Base-by-base conservation (phyloP, 345 rosid species). In the Corchorus capsularis region DNA sequence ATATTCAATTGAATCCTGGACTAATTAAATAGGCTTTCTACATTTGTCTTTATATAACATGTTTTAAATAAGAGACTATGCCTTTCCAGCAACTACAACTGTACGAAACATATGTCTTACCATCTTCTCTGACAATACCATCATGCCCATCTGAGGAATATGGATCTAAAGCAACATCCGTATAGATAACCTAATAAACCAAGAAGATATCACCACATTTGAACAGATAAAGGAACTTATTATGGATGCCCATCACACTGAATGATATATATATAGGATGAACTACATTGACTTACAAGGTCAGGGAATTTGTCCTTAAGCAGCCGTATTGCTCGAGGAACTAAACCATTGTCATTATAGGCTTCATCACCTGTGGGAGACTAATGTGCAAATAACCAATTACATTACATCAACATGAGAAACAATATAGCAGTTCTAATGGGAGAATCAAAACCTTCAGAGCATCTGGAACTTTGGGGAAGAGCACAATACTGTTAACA, bases 401-500 rank as follows among this genome's bases (percentile, higher is more conserved):
- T 50, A 65, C 47, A 69, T 54, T 66, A 64, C 39, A 71, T 61
- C 22, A 71, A 50, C 49, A 43, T 57, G 7, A 13, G 50, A 15
- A 52, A 43, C 45, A 77, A 68, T 61, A 75, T 66, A 43, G 47
- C 13, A 73, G 76, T 46, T 60, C 35, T 41, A 66, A 34, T 78
- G 61, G 32, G 73, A 78, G 75, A 73, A 75, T 27, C 27, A 70
- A 80, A 78, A 90, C 99, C 99, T 95, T 95, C 74, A 95, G 73
- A 74, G 89, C 98, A 82, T 95, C 99, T 0, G 98, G 99, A 78
- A 95, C 92, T 90, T 95, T 95, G 72, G 99, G 99, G 79, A 95
- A 93, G 76, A 95, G 81, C 27, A 95, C 94, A 8, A 93, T 75
- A 69, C 94, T 92, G 72, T 93, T 91, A 2, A 95, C 98, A 52